These are phyloP conservation scores for Nemania sp. DNA, from an alignment of 2,329 filamentous ascomycete genomes.

Conservation along the genomic window DNA sequence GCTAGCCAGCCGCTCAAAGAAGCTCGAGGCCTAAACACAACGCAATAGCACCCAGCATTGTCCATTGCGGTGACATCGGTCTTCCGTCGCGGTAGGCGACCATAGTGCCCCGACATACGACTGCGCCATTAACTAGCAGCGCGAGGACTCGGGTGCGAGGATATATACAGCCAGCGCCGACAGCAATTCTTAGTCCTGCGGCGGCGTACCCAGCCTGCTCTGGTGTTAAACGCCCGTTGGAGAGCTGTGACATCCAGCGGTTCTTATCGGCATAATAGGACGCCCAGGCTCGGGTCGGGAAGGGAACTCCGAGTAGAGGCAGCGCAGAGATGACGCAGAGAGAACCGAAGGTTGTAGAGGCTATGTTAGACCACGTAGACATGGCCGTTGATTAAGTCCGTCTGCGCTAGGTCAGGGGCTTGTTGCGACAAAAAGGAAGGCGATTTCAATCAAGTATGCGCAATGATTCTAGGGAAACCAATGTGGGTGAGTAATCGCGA, in stretches of 20 bases:
- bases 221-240: conserved; percentile 38
- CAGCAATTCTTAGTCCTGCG: conserved; percentile 39
- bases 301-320: conserved; percentile 43
- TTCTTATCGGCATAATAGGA: conserved; percentile 46
- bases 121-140: conserved; percentile 37
- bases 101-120: conserved; percentile 40
- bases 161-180: conserved; percentile 40
- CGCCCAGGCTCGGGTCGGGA: conserved; percentile 38
- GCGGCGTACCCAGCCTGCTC: conserved; percentile 40
- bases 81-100: conserved; percentile 39
- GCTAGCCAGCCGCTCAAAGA: too few relatives aligned
- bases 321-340: conserved; percentile 43
- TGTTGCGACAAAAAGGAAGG: too few relatives aligned
- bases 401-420: too few relatives aligned
- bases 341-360: conserved; percentile 38
- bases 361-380: conserved; percentile 17
- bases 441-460: too few relatives aligned
- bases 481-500: too few relatives aligned
- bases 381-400: too few relatives aligned
- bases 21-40: conserved; percentile 9
- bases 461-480: too few relatives aligned
- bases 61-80: conserved; percentile 43
- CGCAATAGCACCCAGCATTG: conserved; percentile 36
- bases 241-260: conserved; percentile 39
- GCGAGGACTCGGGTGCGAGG: conserved; percentile 35